A percentile compares a stretch with the other conserved stretches of the same genome.
phyloP scores from a whole-genome alignment of 2,329 filamentous ascomycete species.

The Trichoderma brevicompactum region DNA sequence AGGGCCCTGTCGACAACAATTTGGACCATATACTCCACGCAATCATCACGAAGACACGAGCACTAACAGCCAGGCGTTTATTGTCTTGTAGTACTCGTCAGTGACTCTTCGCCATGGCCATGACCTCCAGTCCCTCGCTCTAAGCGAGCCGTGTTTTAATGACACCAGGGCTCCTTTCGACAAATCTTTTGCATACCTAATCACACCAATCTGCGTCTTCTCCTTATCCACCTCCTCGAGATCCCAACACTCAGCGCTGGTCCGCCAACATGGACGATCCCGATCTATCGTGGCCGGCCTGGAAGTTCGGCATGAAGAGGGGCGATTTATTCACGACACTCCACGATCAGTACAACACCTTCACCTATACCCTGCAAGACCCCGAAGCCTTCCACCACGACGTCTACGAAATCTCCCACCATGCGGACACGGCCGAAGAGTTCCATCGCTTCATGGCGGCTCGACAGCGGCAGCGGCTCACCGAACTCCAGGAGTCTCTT shows the following conservation, averaged over 20 bases:
- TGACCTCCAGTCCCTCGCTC: conserved; percentile 29
- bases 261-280: conserved; percentile 57
- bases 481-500: conserved; percentile 59
- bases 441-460: conserved; percentile 59
- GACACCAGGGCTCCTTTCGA: conserved; percentile 21
- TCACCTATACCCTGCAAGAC: conserved; percentile 60
- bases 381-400: conserved; percentile 65
- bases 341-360: conserved; percentile 64
- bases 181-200: neutral
- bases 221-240: neutral
- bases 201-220: neutral
- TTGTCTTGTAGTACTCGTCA: conserved; percentile 23
- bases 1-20: conserved; percentile 23
- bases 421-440: conserved; percentile 55
- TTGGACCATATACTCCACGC: conserved; percentile 25
- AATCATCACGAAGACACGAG: conserved; percentile 30
- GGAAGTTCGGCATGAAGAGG: conserved; percentile 67
- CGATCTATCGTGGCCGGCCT: conserved; percentile 59
- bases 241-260: neutral
- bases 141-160: conserved; percentile 31
- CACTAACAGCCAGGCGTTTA: conserved; percentile 25
- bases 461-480: conserved; percentile 58
- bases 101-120: conserved; percentile 33
- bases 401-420: conserved; percentile 61
- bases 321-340: conserved; percentile 62